These are phyloP conservation scores for Apiotrichum domesticum DNA, from an alignment of 1,284 basidiomycete genomes.

Conservation along the genomic window DNA sequence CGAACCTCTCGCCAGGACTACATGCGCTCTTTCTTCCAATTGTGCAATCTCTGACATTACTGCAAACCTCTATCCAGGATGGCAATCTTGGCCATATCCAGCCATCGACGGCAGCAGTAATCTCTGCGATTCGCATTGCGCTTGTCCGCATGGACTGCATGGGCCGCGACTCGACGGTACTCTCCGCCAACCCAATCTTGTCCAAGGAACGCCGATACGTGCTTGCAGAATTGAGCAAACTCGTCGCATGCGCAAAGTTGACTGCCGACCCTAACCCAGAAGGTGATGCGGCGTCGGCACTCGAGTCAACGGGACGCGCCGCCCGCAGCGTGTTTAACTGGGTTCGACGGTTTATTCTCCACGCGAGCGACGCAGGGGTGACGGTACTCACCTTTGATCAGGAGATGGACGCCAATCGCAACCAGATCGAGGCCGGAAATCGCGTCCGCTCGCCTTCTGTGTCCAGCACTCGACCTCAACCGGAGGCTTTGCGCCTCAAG, in stretches of 20 bases:
- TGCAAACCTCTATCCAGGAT: conserved; percentile 67
- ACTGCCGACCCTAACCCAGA: conserved; percentile 44
- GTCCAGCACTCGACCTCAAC: not conserved
- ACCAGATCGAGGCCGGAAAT: not conserved
- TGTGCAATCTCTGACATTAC: conserved; percentile 72
- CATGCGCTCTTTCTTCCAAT: conserved; percentile 52
- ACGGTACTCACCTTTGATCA: conserved; percentile 38
- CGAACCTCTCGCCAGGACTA: conserved; percentile 15
- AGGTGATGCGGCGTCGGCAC: conserved; percentile 23
- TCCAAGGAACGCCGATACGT: conserved; percentile 75
- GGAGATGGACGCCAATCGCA: not conserved
- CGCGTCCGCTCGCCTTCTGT: not conserved
- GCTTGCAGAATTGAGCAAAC: conserved; percentile 69
- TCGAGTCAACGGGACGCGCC: conserved; percentile 46
- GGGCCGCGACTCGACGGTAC: conserved; percentile 68
- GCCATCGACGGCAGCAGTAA: conserved; percentile 64
- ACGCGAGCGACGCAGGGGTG: conserved; percentile 73
- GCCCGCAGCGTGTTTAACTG: conserved; percentile 47
- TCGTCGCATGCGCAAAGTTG: conserved; percentile 78
- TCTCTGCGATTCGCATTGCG: conserved; percentile 87
- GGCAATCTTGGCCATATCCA: conserved; percentile 44
- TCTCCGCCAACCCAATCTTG: conserved; percentile 62
- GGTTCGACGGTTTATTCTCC: conserved; percentile 52
- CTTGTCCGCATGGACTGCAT: conserved; percentile 80
- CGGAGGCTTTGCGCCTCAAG: conserved; percentile 8